phyloP scores from a whole-genome alignment of 2,329 filamentous ascomycete genomes.

The Rutstroemia sp. region DNA sequence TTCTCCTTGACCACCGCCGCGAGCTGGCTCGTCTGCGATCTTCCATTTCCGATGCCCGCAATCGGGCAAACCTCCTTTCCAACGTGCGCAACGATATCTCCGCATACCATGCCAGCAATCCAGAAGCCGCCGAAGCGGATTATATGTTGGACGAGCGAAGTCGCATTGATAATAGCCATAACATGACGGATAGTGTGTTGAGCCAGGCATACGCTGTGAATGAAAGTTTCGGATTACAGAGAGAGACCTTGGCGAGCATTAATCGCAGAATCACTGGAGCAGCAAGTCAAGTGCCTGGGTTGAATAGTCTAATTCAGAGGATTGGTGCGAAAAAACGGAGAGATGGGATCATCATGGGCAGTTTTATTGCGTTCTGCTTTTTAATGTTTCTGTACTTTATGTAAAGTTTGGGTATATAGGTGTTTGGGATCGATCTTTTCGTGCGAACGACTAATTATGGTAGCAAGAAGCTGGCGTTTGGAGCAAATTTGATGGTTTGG shows the following conservation, averaged over 20 bases:
- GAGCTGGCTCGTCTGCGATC: constrained; percentile 71
- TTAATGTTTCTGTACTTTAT: constrained; percentile 75
- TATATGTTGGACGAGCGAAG: constrained; percentile 92
- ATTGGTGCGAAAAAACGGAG: constrained; percentile 93
- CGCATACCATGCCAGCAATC: constrained; percentile 76
- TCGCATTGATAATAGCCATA: constrained; percentile 82
- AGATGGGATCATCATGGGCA: constrained; percentile 87
- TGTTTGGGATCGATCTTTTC: background rate
- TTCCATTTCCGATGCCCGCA: constrained; percentile 68
- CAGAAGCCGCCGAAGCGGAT: constrained; percentile 78
- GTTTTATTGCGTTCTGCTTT: constrained; percentile 88
- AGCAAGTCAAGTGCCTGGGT: constrained; percentile 83
- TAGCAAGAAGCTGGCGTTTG: constrained; percentile 4
- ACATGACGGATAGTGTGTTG: constrained; percentile 80
- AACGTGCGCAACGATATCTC: constrained; percentile 90
- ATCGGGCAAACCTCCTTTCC: constrained; percentile 81
- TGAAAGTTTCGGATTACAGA: constrained; percentile 79
- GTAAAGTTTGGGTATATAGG: constrained; percentile 33
- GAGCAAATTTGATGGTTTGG: background rate
- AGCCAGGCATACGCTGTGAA: constrained; percentile 96
- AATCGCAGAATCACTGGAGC: constrained; percentile 85
- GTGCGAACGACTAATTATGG: constrained; percentile 10
- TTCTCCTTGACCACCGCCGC: constrained; percentile 77
- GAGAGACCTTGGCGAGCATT: constrained; percentile 81
- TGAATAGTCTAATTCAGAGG: constrained; percentile 84